Conservation (phyloP, 2,329 filamentous ascomycete species). For the Aspergillus pseudonomiae region DNA sequence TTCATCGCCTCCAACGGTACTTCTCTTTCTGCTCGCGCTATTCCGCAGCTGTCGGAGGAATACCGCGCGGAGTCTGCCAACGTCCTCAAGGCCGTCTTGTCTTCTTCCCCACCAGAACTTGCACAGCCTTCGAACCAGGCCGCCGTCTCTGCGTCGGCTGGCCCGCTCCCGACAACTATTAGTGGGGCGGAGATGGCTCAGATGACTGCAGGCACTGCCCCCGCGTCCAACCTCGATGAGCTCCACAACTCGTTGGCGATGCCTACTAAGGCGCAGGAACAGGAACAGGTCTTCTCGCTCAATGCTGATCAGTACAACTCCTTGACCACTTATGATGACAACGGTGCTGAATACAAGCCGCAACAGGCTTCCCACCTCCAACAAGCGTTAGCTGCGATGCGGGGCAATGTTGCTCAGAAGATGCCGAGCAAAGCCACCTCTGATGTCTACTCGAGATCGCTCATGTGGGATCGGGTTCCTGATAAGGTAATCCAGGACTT, state of each 20-base stretch:
- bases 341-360: slow-evolving; percentile 39
- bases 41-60: slow-evolving; percentile 49
- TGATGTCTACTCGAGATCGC: slow-evolving; percentile 88
- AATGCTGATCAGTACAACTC: slow-evolving; percentile 87
- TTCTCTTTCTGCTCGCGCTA: slow-evolving; percentile 61
- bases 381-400: slow-evolving; percentile 77
- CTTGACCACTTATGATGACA: slow-evolving; percentile 69
- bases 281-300: slow-evolving; percentile 84
- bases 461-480: slow-evolving; percentile 93
- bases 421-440: slow-evolving; percentile 61
- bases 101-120: slow-evolving; percentile 47
- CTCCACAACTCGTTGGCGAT: slow-evolving; percentile 70
- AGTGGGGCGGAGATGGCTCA: slow-evolving; percentile 43
- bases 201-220: slow-evolving; percentile 35
- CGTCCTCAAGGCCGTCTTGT: slow-evolving; percentile 50
- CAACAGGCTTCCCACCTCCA: slow-evolving; percentile 48
- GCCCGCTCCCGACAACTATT: slow-evolving; percentile 36
- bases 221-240: slow-evolving; percentile 58
- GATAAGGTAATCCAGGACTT: slow-evolving; percentile 90
- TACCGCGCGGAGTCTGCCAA: slow-evolving; percentile 53
- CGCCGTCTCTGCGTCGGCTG: slow-evolving; percentile 27
- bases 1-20: slow-evolving; percentile 89
- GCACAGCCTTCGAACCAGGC: slow-evolving; percentile 55
- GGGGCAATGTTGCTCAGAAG: slow-evolving; percentile 66
- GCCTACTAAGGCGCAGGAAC: slow-evolving; percentile 81